Conservation (phyloP, 2,329 filamentous ascomycete species). For the Coniella vitis region DNA sequence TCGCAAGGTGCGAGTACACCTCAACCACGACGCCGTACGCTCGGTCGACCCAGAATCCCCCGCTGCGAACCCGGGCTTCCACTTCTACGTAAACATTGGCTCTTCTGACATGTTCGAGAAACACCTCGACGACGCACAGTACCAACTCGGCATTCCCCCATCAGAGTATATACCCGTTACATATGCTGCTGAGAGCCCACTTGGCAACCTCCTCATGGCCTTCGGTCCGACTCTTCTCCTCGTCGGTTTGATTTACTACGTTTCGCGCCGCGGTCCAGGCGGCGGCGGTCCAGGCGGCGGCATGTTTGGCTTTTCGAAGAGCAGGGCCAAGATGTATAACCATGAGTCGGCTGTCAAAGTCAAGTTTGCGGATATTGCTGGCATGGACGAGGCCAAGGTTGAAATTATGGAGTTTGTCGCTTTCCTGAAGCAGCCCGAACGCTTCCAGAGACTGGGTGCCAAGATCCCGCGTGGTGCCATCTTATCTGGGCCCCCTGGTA, state of each 20-base stretch:
- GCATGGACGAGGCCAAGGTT: constrained; percentile 95
- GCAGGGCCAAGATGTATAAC: constrained; percentile 93
- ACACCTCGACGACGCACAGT: constrained; percentile 79
- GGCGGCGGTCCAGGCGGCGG: constrained; percentile 62
- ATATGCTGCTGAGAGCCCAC: constrained; percentile 71
- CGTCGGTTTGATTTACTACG: constrained; percentile 74
- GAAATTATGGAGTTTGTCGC: constrained; percentile 99
- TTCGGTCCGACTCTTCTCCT: constrained; percentile 86
- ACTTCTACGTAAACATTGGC: constrained; percentile 93
- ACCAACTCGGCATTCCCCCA: constrained; percentile 76
- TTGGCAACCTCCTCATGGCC: constrained; percentile 63
- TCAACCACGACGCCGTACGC: constrained; percentile 68
- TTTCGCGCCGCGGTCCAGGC: constrained; percentile 67
- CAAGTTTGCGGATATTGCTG: constrained; percentile 93
- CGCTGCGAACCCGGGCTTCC: constrained; percentile 61
- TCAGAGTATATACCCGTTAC: constrained; percentile 89
- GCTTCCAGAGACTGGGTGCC: constrained; percentile 88
- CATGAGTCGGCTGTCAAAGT: constrained; percentile 94
- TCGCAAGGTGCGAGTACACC: constrained; percentile 65
- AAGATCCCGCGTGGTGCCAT: constrained; percentile 98
- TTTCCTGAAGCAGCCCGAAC: constrained; percentile 88
- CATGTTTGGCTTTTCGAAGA: constrained; percentile 94
- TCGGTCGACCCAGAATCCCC: constrained; percentile 70
- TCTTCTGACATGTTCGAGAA: constrained; percentile 90
- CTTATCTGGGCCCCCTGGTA: constrained; percentile 93